These are phyloP conservation scores for Aspergillus sp. DNA, from an alignment of 2,329 filamentous ascomycete genomes.

Conservation along the genomic window DNA sequence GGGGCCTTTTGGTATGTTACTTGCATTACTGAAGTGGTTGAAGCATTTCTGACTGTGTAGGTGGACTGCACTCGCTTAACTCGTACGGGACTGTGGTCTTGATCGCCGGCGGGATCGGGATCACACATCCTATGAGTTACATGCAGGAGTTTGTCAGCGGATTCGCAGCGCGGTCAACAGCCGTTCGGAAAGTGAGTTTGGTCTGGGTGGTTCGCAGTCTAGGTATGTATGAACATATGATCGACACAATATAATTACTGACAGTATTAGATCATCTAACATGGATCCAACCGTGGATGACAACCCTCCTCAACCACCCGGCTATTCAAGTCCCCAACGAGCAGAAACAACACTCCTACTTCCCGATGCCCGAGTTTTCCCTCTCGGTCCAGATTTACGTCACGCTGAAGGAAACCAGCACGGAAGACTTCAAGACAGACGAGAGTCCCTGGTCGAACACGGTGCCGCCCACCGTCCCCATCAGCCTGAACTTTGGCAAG, in stretches of 20 bases:
- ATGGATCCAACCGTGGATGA: constrained; percentile 39
- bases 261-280: constrained; percentile 28
- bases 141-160: constrained; percentile 30
- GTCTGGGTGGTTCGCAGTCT: constrained; percentile 35
- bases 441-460: constrained; percentile 27
- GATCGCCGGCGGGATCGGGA: constrained; percentile 39
- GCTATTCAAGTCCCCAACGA: constrained; percentile 20
- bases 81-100: constrained; percentile 36
- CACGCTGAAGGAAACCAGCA: constrained; percentile 22
- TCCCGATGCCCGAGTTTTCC: constrained; percentile 24
- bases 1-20: constrained; percentile 35
- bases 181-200: constrained; percentile 29
- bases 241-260: not conserved
- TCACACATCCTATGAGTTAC: constrained; percentile 38
- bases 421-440: constrained; percentile 26
- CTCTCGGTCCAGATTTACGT: constrained; percentile 32
- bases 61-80: constrained; percentile 29
- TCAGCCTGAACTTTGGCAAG: constrained; percentile 26
- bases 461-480: constrained; percentile 24
- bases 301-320: constrained; percentile 28
- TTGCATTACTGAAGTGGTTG: not conserved
- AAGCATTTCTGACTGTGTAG: constrained; percentile 11
- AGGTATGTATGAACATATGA: constrained; percentile 17
- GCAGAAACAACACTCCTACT: constrained; percentile 24
- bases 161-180: constrained; percentile 22